phyloP scores from a whole-genome alignment of 306 rosid species.

The Mimosa bimucronata region DNA sequence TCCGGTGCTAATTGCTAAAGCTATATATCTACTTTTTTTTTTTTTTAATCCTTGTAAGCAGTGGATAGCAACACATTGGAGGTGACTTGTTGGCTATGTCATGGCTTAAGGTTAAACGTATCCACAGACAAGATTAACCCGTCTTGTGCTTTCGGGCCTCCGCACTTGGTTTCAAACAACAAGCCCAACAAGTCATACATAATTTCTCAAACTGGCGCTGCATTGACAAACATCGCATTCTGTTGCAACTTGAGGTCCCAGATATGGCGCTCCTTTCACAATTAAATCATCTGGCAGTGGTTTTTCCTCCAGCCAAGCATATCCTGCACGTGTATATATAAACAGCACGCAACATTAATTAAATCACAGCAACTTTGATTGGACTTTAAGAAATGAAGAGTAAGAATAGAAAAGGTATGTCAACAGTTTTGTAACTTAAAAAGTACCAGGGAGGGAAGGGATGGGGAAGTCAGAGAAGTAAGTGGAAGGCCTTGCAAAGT shows the following conservation, averaged over 20 bases:
- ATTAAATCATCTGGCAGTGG: slow-evolving; percentile 52
- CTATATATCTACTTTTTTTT: neutral
- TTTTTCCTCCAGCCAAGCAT: slow-evolving; percentile 61
- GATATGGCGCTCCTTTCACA: slow-evolving; percentile 63
- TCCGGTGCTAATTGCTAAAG: neutral
- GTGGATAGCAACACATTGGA: neutral
- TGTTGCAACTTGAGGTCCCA: slow-evolving; percentile 51
- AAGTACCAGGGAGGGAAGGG: slow-evolving; percentile 56
- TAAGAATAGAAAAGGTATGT: slow-evolving; percentile 16
- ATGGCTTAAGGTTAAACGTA: neutral
- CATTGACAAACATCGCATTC: neutral
- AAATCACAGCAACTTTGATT: neutral
- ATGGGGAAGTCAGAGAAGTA: slow-evolving; percentile 57
- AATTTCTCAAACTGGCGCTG: neutral
- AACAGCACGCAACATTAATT: neutral
- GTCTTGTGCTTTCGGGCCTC: neutral
- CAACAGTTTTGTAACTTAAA: no score
- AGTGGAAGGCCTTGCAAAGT: slow-evolving; percentile 64
- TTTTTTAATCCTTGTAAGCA: neutral
- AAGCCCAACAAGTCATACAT: neutral
- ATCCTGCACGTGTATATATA: slow-evolving; percentile 39
- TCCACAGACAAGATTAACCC: neutral
- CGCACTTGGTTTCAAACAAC: neutral
- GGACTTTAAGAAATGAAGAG: slow-evolving; percentile 4
- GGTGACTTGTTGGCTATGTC: no score